Percentiles rank a stretch among this genome's conserved stretches.
phyloP scores from a whole-genome alignment of 129 eudicot genomes.

The Sambucus nigra region DNA sequence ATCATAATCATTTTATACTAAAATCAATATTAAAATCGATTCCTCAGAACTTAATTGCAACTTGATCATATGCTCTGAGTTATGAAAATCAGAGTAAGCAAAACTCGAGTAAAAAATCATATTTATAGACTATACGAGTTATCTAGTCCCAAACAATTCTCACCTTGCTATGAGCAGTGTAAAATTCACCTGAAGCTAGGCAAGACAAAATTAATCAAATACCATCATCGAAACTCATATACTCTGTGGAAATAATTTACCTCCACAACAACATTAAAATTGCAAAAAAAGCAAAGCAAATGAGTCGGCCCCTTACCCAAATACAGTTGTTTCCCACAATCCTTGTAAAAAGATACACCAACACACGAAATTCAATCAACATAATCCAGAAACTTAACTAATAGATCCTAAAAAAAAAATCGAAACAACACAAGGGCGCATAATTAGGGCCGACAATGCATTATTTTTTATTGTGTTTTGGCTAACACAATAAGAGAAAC shows the following conservation, averaged over 20 bases:
- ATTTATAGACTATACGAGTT: background rate
- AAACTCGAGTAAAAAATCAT: background rate
- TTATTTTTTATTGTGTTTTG: too few species aligned
- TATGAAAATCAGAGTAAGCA: background rate
- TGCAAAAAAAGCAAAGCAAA: background rate
- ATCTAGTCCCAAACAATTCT: background rate
- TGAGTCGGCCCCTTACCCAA: background rate
- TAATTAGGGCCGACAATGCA: too few species aligned
- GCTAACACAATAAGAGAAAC: too few species aligned
- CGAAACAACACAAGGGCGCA: too few species aligned
- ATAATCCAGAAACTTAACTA: too few species aligned
- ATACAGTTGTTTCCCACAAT: too few species aligned
- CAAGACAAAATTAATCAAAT: background rate
- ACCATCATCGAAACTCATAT: background rate
- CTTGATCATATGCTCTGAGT: background rate
- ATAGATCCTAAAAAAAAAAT: too few species aligned
- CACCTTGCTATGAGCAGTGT: too few species aligned
- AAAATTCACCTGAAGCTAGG: background rate
- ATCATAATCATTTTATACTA: background rate
- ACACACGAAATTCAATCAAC: too few species aligned
- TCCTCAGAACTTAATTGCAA: background rate
- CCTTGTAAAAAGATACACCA: too few species aligned
- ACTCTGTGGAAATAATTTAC: background rate
- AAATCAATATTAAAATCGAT: background rate
- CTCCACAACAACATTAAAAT: background rate